A percentile compares a stretch with the other conserved stretches of the same genome.
phyloP scores from a whole-genome alignment of 345 rosid species.

The Hibiscus trionum region DNA sequence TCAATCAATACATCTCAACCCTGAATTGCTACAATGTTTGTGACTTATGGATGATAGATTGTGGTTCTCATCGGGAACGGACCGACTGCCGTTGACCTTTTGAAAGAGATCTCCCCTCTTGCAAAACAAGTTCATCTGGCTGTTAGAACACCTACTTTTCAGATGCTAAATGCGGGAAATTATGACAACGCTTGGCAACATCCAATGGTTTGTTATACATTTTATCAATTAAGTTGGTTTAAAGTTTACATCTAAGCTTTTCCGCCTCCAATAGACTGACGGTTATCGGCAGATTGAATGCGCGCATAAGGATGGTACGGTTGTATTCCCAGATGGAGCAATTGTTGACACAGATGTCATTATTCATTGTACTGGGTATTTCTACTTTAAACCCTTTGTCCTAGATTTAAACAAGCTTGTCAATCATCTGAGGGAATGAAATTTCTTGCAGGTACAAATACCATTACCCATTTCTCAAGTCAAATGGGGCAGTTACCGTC shows the following conservation, averaged over 20 bases:
- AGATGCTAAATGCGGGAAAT: neutral
- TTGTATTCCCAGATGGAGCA: conserved; percentile 3
- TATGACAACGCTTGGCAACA: conserved; percentile 4
- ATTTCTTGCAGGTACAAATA: conserved; percentile 6
- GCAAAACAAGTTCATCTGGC: conserved; percentile 14
- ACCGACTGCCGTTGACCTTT: neutral
- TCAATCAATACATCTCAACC: neutral
- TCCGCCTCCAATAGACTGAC: neutral
- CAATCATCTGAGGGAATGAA: too few relatives aligned
- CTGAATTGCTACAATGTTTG: neutral
- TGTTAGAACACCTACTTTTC: neutral
- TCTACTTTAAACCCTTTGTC: too few relatives aligned
- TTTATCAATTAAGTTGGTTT: neutral
- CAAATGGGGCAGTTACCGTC: conserved; percentile 9
- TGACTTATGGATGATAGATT: conserved; percentile 1
- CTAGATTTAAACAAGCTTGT: too few relatives aligned
- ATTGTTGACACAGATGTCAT: conserved; percentile 4
- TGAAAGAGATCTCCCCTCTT: conserved; percentile 1
- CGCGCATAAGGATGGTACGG: conserved; percentile 4
- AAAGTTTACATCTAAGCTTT: neutral
- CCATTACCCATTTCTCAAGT: conserved; percentile 12
- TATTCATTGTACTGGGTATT: conserved; percentile 5
- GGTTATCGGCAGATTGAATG: conserved; percentile 1
- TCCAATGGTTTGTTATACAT: conserved; percentile 1
- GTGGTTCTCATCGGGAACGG: conserved; percentile 3